Evolutionary conservation across 202 grass and related monocot species (phyloP).

Genomic region (Cymbopogon flexuosus): DNA sequence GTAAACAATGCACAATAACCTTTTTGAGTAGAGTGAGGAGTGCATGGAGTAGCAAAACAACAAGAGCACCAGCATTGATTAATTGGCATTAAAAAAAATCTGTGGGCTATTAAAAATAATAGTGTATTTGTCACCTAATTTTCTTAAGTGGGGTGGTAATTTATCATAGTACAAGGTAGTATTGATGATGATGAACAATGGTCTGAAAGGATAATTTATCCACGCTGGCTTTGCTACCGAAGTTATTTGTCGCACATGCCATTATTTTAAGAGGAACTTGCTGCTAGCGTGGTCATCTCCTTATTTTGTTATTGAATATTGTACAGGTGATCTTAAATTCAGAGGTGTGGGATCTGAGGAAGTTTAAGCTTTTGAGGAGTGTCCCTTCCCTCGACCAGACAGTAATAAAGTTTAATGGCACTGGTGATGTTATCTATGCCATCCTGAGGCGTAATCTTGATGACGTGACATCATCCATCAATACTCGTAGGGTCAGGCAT

Average conservation of each 20-base stretch:
- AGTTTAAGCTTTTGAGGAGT: conserved; percentile 86
- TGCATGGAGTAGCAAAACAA: not conserved
- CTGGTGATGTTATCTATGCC: conserved; percentile 87
- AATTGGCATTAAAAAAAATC: not conserved
- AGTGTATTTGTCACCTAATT: not conserved
- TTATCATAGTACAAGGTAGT: not conserved
- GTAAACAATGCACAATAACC: not conserved
- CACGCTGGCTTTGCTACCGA: not conserved
- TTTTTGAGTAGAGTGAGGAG: not conserved
- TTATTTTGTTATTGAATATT: conserved; percentile 7
- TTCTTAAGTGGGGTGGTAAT: not conserved
- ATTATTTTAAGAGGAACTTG: not conserved
- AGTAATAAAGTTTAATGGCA: conserved; percentile 83
- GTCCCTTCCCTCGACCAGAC: conserved; percentile 94
- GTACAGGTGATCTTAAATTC: conserved; percentile 90
- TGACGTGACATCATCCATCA: conserved; percentile 64
- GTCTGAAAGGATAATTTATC: not conserved
- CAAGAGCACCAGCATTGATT: not conserved
- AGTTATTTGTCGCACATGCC: not conserved
- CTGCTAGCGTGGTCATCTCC: not conserved
- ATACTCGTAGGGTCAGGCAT: conserved; percentile 71
- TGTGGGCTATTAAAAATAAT: not conserved
- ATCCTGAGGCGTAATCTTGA: conserved; percentile 84
- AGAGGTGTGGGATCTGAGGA: conserved; percentile 97
- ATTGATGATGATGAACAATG: not conserved